Evolutionary conservation across 306 rosid species (phyloP).

Genomic region (Lablab purpureus): DNA sequence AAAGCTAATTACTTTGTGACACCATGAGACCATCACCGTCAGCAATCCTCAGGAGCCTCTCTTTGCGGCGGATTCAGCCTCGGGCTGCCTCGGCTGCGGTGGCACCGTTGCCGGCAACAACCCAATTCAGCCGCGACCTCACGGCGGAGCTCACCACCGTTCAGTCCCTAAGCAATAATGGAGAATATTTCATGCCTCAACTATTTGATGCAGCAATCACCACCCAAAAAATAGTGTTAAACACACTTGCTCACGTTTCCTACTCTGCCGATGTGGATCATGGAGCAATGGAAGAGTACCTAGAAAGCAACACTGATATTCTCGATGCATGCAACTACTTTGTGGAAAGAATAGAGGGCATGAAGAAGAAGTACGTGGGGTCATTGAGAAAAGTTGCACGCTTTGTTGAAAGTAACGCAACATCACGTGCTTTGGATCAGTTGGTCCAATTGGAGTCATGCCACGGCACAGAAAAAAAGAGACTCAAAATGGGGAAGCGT

Average conservation of each 20-base stretch:
- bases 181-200: slow-evolving; percentile 29
- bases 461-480: slow-evolving; percentile 28
- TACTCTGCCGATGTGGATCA: slow-evolving; percentile 26
- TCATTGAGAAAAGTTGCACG: slow-evolving; percentile 39
- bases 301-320: slow-evolving; percentile 45
- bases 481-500: slow-evolving; percentile 15
- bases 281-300: slow-evolving; percentile 40
- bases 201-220: slow-evolving; percentile 51
- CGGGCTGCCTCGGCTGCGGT: slow-evolving; percentile 7
- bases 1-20: background rate
- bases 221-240: slow-evolving; percentile 50
- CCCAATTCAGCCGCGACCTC: slow-evolving; percentile 40
- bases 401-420: slow-evolving; percentile 27
- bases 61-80: slow-evolving; percentile 43
- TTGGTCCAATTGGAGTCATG: slow-evolving; percentile 29
- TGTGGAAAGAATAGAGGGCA: slow-evolving; percentile 36
- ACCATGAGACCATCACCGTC: slow-evolving; percentile 48
- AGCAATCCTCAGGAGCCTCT: slow-evolving; percentile 41
- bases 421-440: slow-evolving; percentile 24
- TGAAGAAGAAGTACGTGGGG: slow-evolving; percentile 34
- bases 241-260: slow-evolving; percentile 25
- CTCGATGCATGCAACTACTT: slow-evolving; percentile 52
- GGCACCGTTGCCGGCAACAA: slow-evolving; percentile 39
- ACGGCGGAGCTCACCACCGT: slow-evolving; percentile 44
- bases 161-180: background rate